A percentile compares a stretch with the other conserved stretches of the same genome.
Conservation (phyloP, 176 grass and related monocot species). For the Avena sativa region DNA sequence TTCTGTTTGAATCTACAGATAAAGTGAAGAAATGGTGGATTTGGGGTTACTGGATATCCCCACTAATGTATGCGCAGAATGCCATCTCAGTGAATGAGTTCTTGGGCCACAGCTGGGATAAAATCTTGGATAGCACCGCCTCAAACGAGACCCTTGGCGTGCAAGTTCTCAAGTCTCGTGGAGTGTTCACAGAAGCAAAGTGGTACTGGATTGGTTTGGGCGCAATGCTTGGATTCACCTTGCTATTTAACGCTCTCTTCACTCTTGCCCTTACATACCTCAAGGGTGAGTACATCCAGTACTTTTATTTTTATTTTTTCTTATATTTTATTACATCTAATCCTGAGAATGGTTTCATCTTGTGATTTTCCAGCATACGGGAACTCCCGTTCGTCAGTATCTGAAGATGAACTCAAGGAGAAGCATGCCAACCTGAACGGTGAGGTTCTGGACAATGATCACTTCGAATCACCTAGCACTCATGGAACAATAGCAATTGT, state of each 20-base stretch:
- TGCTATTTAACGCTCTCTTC: conserved; percentile 85
- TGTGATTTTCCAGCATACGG: conserved; percentile 71
- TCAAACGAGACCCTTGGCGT: conserved; percentile 61
- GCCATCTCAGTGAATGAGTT: conserved; percentile 82
- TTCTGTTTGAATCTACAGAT: conserved; percentile 46
- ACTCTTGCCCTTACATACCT: conserved; percentile 77
- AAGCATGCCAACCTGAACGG: conserved; percentile 70
- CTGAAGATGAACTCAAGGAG: conserved; percentile 78
- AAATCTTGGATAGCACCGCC: conserved; percentile 38
- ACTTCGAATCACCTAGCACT: conserved; percentile 53
- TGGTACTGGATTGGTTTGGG: conserved; percentile 95
- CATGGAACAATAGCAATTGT: conserved; percentile 23
- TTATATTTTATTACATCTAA: conserved; percentile 25
- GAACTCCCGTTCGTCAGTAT: conserved; percentile 62
- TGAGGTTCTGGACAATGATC: conserved; percentile 46
- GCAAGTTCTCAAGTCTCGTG: conserved; percentile 57
- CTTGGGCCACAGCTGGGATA: conserved; percentile 80
- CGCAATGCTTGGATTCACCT: conserved; percentile 72
- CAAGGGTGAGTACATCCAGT: conserved; percentile 53
- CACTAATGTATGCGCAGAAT: conserved; percentile 91
- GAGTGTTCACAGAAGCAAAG: conserved; percentile 84
- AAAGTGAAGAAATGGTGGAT: conserved; percentile 98
- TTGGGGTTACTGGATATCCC: conserved; percentile 99
- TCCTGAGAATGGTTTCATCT: conserved; percentile 9
- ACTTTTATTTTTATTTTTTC: conserved; percentile 16